These are phyloP conservation scores for Phragmites australis DNA, from an alignment of 176 grass and related monocot species.

Conservation along the genomic window DNA sequence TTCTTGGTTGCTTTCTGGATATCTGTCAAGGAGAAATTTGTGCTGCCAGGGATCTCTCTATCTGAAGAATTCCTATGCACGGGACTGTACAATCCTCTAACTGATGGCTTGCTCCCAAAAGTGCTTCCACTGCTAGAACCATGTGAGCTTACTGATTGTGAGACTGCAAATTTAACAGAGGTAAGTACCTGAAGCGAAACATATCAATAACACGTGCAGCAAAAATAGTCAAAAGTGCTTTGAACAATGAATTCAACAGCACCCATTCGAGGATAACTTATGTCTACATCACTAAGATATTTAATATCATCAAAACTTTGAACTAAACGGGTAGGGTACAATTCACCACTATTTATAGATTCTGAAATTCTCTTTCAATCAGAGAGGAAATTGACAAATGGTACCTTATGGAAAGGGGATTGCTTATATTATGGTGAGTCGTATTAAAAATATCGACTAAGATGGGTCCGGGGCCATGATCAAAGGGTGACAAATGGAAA, in stretches of 20 bases:
- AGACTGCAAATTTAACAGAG: slow-evolving; percentile 40
- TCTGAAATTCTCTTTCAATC: slow-evolving; percentile 30
- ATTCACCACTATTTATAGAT: neutral
- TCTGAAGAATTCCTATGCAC: slow-evolving; percentile 47
- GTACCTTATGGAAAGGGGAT: neutral
- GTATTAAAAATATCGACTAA: neutral
- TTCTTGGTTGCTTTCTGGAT: slow-evolving; percentile 83
- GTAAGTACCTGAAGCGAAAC: slow-evolving; percentile 4
- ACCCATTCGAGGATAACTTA: neutral
- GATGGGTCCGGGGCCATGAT: neutral
- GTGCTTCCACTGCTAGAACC: slow-evolving; percentile 52
- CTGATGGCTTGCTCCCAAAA: slow-evolving; percentile 35
- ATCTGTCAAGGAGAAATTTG: slow-evolving; percentile 66
- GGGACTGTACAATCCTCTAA: slow-evolving; percentile 37
- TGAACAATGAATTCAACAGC: neutral
- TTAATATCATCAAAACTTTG: neutral
- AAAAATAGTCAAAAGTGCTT: slow-evolving; percentile 11
- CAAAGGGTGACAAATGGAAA: slow-evolving; percentile 19
- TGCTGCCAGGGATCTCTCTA: slow-evolving; percentile 47
- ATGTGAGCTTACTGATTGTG: slow-evolving; percentile 42
- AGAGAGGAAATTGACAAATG: slow-evolving; percentile 22
- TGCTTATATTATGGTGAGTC: neutral
- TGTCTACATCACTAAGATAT: neutral
- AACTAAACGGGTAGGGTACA: neutral
- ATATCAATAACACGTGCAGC: neutral